A percentile compares a stretch with the other conserved stretches of the same genome.
phyloP scores from a whole-genome alignment of 1,284 basidiomycete species.

The Phellopilus nigrolimitatus region DNA sequence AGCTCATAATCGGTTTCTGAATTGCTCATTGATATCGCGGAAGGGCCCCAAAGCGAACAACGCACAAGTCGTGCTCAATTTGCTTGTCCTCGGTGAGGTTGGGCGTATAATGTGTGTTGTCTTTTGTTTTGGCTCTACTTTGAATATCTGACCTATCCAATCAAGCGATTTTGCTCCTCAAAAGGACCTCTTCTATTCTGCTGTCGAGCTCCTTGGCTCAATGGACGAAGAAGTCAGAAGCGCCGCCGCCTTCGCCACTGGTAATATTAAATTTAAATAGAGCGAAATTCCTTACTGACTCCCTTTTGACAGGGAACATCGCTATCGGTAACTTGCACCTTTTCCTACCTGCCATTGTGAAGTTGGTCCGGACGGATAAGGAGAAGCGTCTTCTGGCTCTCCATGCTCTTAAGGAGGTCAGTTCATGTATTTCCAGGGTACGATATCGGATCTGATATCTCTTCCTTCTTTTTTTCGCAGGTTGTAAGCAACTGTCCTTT shows the following conservation, averaged over 20 bases:
- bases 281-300: constrained; percentile 20
- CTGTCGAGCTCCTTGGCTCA: constrained; percentile 70
- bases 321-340: constrained; percentile 85
- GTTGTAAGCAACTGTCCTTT: constrained; percentile 88
- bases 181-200: constrained; percentile 66
- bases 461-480: constrained; percentile 33
- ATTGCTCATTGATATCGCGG: constrained; percentile 29
- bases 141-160: not conserved
- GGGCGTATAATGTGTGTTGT: constrained; percentile 77
- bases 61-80: constrained; percentile 70
- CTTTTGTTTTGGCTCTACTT: constrained; percentile 8
- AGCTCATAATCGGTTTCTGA: constrained; percentile 6
- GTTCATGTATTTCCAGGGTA: constrained; percentile 13
- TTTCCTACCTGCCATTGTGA: constrained; percentile 83
- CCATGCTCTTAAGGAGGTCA: constrained; percentile 89
- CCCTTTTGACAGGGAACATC: constrained; percentile 68
- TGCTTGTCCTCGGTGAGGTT: constrained; percentile 86
- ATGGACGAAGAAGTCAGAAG: constrained; percentile 81
- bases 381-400: constrained; percentile 80
- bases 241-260: constrained; percentile 89
- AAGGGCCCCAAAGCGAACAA: constrained; percentile 62
- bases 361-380: constrained; percentile 73
- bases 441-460: not conserved
- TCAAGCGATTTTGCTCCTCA: constrained; percentile 78
- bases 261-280: constrained; percentile 35